phyloP scores from a whole-genome alignment of 192 early-diverging fungal genomes.

The Glomus cerebriforme region DNA sequence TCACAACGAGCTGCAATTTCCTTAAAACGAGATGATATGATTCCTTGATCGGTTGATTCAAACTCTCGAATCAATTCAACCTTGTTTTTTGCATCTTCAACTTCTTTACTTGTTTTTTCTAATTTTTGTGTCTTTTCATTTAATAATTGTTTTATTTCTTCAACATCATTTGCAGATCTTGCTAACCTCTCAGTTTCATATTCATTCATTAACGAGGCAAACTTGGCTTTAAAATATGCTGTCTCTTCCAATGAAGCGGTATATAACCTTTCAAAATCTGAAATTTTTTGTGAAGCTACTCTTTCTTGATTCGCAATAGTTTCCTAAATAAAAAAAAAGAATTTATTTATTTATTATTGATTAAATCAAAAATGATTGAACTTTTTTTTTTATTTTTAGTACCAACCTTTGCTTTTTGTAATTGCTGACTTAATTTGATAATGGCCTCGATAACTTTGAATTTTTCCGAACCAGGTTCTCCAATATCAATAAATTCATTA shows the following conservation, averaged over 20 bases:
- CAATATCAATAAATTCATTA: constrained; percentile 38
- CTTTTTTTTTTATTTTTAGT: too few relatives aligned
- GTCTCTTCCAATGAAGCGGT: constrained; percentile 57
- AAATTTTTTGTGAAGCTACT: constrained; percentile 30
- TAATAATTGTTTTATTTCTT: constrained; percentile 39
- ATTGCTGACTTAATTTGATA: constrained; percentile 50
- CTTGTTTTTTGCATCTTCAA: constrained; percentile 52
- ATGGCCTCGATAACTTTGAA: constrained; percentile 50
- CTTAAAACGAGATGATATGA: constrained; percentile 5
- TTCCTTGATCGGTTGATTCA: constrained; percentile 6
- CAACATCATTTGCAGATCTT: constrained; percentile 44
- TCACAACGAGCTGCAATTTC: constrained; percentile 33
- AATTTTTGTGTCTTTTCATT: constrained; percentile 44
- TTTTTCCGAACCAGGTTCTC: constrained; percentile 50
- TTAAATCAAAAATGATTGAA: too few relatives aligned
- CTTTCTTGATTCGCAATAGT: constrained; percentile 38
- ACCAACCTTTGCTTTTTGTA: constrained; percentile 44
- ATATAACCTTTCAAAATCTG: constrained; percentile 45
- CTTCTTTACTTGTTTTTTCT: constrained; percentile 39
- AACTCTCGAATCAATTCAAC: constrained; percentile 46
- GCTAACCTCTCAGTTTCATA: constrained; percentile 40
- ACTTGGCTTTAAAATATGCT: constrained; percentile 52
- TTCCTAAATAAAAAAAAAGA: constrained; percentile 38
- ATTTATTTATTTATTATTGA: constrained; percentile 30
- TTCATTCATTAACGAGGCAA: constrained; percentile 46